Percentiles rank a stretch among this genome's conserved stretches.
phyloP scores from a whole-genome alignment of 495 filamentous ascomycete genomes.

The Penicillium longicatenatum region DNA sequence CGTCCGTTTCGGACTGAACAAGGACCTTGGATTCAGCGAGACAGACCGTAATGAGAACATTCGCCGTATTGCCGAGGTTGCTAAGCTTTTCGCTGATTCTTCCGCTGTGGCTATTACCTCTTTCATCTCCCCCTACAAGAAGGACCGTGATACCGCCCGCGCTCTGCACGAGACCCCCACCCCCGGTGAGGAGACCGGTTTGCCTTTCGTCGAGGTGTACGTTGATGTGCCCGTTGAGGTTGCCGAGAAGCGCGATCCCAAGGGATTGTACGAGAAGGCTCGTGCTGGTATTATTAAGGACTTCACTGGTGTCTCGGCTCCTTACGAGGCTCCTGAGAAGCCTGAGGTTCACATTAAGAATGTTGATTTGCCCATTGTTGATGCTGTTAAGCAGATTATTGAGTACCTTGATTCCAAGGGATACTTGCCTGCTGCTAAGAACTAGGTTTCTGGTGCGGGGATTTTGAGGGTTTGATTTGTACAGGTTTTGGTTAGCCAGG shows the following conservation, averaged over 20 bases:
- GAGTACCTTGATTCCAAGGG: slow-evolving; percentile 70
- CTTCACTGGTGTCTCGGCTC: slow-evolving; percentile 89
- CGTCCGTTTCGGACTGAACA: slow-evolving; percentile 96
- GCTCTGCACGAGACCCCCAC: slow-evolving; percentile 65
- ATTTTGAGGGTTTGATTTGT: not conserved
- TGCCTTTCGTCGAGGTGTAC: slow-evolving; percentile 92
- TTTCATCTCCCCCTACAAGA: slow-evolving; percentile 93
- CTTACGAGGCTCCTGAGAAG: slow-evolving; percentile 86
- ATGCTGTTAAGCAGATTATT: slow-evolving; percentile 82
- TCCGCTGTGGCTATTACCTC: slow-evolving; percentile 86
- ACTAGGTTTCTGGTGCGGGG: slow-evolving; percentile 19
- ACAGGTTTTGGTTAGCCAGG: not conserved
- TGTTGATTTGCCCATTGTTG: slow-evolving; percentile 70
- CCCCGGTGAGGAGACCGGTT: slow-evolving; percentile 50
- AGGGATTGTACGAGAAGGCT: slow-evolving; percentile 97
- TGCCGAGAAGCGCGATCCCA: slow-evolving; percentile 94
- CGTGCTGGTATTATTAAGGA: slow-evolving; percentile 91
- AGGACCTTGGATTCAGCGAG: slow-evolving; percentile 93
- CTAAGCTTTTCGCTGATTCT: slow-evolving; percentile 92
- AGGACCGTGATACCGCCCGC: slow-evolving; percentile 81
- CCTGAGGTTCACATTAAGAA: slow-evolving; percentile 86
- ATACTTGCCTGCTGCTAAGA: slow-evolving; percentile 56
- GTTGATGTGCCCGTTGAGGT: slow-evolving; percentile 85
- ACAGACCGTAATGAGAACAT: slow-evolving; percentile 97
- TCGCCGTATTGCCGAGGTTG: slow-evolving; percentile 91